These are phyloP conservation scores for Epichloe gansuensis DNA, from an alignment of 2,329 filamentous ascomycete species.

Conservation along the genomic window DNA sequence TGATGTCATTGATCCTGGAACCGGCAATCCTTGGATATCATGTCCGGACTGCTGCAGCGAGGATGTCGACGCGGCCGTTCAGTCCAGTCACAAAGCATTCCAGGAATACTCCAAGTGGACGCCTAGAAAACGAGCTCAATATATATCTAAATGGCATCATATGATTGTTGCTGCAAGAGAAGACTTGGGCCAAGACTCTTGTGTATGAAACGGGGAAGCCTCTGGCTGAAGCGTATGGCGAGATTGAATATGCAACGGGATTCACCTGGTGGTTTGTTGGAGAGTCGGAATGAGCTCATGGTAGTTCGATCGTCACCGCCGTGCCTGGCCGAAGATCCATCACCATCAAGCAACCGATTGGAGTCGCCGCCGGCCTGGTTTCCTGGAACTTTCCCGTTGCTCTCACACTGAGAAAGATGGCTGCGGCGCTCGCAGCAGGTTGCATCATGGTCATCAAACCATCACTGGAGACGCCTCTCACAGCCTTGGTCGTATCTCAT, in stretches of 20 bases:
- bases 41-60: conserved; percentile 33
- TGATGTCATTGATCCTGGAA: conserved; percentile 40
- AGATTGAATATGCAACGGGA: conserved; percentile 40
- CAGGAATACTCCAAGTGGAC: conserved; percentile 24
- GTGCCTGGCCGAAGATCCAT: conserved; percentile 52
- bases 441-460: conserved; percentile 67
- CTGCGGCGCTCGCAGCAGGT: conserved; percentile 52
- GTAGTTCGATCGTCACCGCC: conserved; percentile 45
- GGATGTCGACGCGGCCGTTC: conserved; percentile 26
- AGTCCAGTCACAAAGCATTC: conserved; percentile 24
- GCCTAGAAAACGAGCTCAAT: conserved; percentile 22
- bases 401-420: conserved; percentile 34
- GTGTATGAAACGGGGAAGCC: conserved; percentile 45
- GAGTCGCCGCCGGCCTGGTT: conserved; percentile 22
- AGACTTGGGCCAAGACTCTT: conserved; percentile 26
- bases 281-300: conserved; percentile 38
- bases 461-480: conserved; percentile 62
- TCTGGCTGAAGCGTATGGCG: conserved; percentile 37
- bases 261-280: conserved; percentile 46
- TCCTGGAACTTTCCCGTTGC: conserved; percentile 48
- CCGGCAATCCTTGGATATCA: conserved; percentile 34
- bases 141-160: conserved; percentile 23
- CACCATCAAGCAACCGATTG: conserved; percentile 46
- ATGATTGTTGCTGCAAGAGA: conserved; percentile 22
- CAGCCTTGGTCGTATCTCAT: conserved; percentile 54